phyloP scores from a whole-genome alignment of 331 rosid genomes.

The Pyrus hybrid region DNA sequence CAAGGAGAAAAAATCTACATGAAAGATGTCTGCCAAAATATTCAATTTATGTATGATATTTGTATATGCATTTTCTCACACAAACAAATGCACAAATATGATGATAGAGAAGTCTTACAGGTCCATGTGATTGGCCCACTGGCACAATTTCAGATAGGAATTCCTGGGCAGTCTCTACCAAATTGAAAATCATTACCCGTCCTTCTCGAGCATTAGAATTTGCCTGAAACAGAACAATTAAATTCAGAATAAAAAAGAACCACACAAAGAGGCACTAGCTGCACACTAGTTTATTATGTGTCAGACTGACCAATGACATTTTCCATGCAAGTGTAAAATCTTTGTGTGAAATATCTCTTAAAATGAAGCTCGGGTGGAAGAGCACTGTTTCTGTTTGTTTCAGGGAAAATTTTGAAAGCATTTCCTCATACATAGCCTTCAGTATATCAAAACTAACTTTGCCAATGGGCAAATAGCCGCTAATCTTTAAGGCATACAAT shows the following conservation, averaged over 20 bases:
- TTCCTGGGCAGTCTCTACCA: conserved; percentile 98
- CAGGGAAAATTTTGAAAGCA: not conserved
- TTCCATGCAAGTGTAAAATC: not conserved
- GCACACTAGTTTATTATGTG: not conserved
- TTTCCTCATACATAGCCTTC: not conserved
- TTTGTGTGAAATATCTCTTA: not conserved
- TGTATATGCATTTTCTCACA: not conserved
- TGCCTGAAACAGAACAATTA: conserved; percentile 45
- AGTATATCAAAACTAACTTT: not conserved
- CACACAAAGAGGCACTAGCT: not conserved
- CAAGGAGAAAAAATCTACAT: not conserved
- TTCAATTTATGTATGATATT: not conserved
- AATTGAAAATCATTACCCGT: conserved; percentile 85
- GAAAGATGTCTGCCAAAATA: not conserved
- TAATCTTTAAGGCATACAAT: not conserved
- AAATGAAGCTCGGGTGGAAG: not conserved
- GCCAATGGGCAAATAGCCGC: not conserved
- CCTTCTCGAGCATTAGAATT: conserved; percentile 86
- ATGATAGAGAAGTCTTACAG: conserved; percentile 35
- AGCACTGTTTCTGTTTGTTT: not conserved
- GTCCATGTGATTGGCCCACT: conserved; percentile 37
- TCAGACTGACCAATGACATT: not conserved
- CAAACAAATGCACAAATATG: not conserved
- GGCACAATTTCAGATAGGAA: conserved; percentile 81
- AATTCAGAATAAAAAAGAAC: not conserved